Percentiles rank a stretch among this genome's conserved stretches.
These are phyloP conservation scores for Scenedesmus sp. DNA, from an alignment of 163 green algal genomes.

Conservation along the genomic window DNA sequence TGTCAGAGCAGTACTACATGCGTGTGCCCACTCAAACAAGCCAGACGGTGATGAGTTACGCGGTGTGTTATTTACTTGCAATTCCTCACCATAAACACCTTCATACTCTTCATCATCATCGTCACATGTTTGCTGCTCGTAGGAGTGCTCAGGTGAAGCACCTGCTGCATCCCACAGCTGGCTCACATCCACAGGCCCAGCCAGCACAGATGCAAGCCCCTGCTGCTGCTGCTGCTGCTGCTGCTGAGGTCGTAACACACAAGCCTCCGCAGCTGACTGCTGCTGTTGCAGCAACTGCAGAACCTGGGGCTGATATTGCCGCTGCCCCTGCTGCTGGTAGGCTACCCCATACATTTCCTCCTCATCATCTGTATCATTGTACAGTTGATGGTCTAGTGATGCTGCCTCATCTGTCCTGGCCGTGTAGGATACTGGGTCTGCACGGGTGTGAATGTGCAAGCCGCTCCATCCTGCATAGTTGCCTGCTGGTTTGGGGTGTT, in stretches of 20 bases:
- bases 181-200: constrained; percentile 40
- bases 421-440: background rate
- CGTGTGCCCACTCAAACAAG: background rate
- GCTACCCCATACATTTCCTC: background rate
- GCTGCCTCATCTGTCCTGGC: background rate
- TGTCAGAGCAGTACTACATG: background rate
- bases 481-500: background rate
- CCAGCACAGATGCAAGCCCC: background rate
- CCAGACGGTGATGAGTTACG: background rate
- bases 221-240: constrained; percentile 1
- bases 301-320: background rate
- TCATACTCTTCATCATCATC: background rate
- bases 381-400: background rate
- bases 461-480: background rate
- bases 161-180: constrained; percentile 26
- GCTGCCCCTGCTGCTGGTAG: background rate
- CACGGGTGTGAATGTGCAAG: background rate
- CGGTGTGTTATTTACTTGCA: background rate
- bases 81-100: background rate
- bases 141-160: background rate
- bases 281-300: background rate
- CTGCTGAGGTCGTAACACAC: background rate
- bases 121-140: background rate
- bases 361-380: background rate
- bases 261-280: background rate